Evolutionary conservation across 495 filamentous ascomycete genomes (phyloP), one percentile per base, ranked within the genome.

Genomic region (Penicillium roqueforti): DNA sequence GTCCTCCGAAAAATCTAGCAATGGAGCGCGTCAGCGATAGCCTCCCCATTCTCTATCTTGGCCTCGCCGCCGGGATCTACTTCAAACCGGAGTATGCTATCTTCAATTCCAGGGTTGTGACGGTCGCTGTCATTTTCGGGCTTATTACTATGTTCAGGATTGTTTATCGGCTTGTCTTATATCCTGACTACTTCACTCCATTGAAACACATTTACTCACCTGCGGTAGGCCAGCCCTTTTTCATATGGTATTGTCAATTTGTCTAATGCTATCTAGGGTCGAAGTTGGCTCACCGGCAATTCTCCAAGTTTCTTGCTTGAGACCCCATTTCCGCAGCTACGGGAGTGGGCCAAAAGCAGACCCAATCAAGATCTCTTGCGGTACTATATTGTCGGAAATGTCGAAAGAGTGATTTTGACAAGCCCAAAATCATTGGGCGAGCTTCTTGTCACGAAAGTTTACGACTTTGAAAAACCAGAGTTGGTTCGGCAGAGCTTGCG

Each of bases 331-430:
- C 63, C 66, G 11, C 80, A 81, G 0, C 73, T 82, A 66, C 64
- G 68, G 25, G 69, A 83, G 37, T 92, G 88, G 90, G 62, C 80
- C 18, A 76, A 85, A 32, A 78, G 66, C 0, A 68, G 95, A 16
- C 87, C 88, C 2, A 90, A 96, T 61, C 77, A 92, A 39, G 92
- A 92, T 8, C 55, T 97, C 16, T 83, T 97, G 28, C 80, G 85
- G 6, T 97, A 92, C 48, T 76, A 76, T 19, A 58, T 71, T 14
- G 48, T 85, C 5, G 83, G 86, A 54, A 92, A 95, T 60, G 52
- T 74, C 6, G 89, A 95, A 62, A 78, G 90, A 37, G 59, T 96
- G 4, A 57, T 92, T 1, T 56, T 86, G 20, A 86, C 82, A 1
- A 80, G 70, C 6, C 79, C 89, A 3, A 87, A 90, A 61, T 80